These are phyloP conservation scores for Turnera subulata DNA, from an alignment of 345 rosid species.

Conservation along the genomic window DNA sequence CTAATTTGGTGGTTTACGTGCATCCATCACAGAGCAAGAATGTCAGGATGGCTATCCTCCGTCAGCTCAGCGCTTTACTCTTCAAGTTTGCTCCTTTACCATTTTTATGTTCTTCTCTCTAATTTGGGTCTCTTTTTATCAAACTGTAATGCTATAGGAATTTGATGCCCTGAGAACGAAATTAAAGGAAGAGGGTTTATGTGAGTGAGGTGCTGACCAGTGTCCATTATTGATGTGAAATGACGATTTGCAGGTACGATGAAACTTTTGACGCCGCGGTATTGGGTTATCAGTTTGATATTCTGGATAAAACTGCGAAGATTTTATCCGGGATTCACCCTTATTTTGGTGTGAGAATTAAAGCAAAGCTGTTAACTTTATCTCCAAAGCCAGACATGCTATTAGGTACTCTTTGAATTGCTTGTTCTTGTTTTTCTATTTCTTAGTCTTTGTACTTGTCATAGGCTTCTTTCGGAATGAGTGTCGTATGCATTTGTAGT, in stretches of 20 bases:
- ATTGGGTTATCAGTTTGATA: slow-evolving; percentile 58
- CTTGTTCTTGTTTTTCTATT: no score
- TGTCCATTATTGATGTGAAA: no score
- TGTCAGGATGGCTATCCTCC: slow-evolving; percentile 55
- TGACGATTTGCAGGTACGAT: slow-evolving; percentile 52
- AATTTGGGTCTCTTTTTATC: no score
- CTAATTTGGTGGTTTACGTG: slow-evolving; percentile 51
- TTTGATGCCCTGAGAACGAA: no score
- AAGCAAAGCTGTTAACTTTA: slow-evolving; percentile 59
- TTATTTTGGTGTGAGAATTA: slow-evolving; percentile 51
- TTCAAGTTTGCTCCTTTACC: slow-evolving; percentile 52
- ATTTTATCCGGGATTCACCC: slow-evolving; percentile 70
- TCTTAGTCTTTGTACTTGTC: no score
- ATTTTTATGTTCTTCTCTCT: background rate
- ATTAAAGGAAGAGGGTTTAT: no score
- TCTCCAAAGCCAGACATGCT: slow-evolving; percentile 69
- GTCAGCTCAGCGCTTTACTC: slow-evolving; percentile 71
- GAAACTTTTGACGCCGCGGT: slow-evolving; percentile 67
- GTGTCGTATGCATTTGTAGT: no score
- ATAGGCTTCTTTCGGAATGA: no score
- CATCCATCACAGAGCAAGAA: slow-evolving; percentile 63
- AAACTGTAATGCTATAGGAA: background rate
- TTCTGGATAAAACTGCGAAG: slow-evolving; percentile 43
- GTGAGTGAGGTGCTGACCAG: no score
- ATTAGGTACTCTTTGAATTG: slow-evolving; percentile 39